Evolutionary conservation across 345 rosid genomes (phyloP), one percentile per base, ranked within the genome.

Genomic region (Microthlaspi erraticum): DNA sequence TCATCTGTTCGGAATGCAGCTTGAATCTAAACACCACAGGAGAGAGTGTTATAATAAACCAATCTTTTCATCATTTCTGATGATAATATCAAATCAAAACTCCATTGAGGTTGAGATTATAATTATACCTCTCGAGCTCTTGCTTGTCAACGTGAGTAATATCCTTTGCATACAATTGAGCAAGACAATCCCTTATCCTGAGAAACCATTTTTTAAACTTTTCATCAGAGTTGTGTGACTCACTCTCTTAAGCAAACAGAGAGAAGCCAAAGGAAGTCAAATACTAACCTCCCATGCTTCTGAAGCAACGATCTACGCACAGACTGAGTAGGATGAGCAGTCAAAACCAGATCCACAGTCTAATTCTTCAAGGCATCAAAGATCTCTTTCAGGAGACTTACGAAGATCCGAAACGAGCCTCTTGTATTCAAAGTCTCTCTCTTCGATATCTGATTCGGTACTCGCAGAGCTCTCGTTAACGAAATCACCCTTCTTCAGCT

Each of bases 1-100:
- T 94, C 99, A 81, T 94, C 99, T 0, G 99, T 94, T 13, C 99
- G 98, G 71, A 92, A 94, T 23, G 98, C 99, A 84, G 99, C 99
- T 94, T 94, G 99, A 78, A 94, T 92, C 99, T 94, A 68, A 54
- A 77, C 16, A 16, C 16, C 29, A 55, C 19, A n/a, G 0, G 1
- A 1, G 8, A 48, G 77, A 37, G 36, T 12, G 38, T 48, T 46
- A 17, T 6, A 59, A 58, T 7, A 50, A 5, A 4, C 9, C 49
- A 74, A 3, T n/a, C 33, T 37, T 42, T 43, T 14, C 5, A 20
- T 34, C 33, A 1, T 38, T 1, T 45, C 49, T 17, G 34, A 57
- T 4, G 5, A 32, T 3, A 17, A 33, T 13, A 52, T 19, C 19
- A 54, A 43, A 37, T 34, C 23, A 64, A 26, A 8, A 60, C 11